These are phyloP conservation scores for Serendipita sp. DNA, from an alignment of 768 basidiomycete species.

Conservation along the genomic window DNA sequence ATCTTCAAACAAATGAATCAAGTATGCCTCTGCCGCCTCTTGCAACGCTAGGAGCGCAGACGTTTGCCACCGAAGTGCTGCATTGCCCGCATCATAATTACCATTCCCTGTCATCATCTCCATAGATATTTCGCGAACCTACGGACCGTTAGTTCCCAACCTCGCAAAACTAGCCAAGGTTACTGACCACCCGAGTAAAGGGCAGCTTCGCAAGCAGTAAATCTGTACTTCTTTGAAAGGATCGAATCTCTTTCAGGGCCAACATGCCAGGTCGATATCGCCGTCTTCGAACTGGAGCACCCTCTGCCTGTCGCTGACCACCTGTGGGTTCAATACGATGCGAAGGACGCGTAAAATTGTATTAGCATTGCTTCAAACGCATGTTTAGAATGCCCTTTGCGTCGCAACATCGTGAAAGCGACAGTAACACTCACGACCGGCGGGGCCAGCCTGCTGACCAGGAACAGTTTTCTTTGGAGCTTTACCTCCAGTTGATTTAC, in stretches of 20 bases:
- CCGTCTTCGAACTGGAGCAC: background rate
- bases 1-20: conserved; percentile 96
- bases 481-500: conserved; percentile 68
- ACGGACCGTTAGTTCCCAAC: background rate
- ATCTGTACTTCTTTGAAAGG: conserved; percentile 88
- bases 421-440: background rate
- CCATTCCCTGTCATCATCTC: conserved; percentile 75
- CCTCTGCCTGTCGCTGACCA: background rate
- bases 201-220: conserved; percentile 75
- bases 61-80: conserved; percentile 81
- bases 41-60: conserved; percentile 87
- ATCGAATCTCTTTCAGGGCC: conserved; percentile 81
- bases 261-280: conserved; percentile 82
- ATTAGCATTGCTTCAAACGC: conserved; percentile 3
- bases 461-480: conserved; percentile 23
- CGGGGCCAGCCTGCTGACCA: background rate
- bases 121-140: conserved; percentile 91
- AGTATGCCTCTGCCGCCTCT: conserved; percentile 88
- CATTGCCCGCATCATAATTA: conserved; percentile 36
- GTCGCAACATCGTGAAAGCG: background rate
- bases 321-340: background rate
- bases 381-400: conserved; percentile 5
- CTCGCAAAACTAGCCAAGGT: background rate
- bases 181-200: conserved; percentile 76
- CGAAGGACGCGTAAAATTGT: background rate